Percentiles rank a stretch among this genome's conserved stretches.
Evolutionary conservation across 2,329 filamentous ascomycete species (phyloP).

Genomic region (Arthrobotrys iridis): DNA sequence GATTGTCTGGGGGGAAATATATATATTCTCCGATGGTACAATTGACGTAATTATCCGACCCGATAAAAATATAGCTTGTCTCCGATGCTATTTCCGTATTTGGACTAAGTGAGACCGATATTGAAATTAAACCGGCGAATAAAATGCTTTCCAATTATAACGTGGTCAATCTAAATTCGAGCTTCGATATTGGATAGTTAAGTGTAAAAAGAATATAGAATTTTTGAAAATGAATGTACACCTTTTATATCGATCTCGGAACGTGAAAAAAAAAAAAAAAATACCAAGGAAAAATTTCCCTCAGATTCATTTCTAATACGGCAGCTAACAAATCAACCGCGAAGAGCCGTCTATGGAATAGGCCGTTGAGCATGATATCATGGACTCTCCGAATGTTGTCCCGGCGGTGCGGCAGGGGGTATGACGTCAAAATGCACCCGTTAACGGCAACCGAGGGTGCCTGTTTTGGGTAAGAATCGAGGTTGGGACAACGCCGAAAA

Average conservation of each 20-base stretch:
- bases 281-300: too few species aligned
- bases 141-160: not conserved
- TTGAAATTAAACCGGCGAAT: not conserved
- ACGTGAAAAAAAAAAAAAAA: too few species aligned
- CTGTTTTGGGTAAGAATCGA: not conserved
- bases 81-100: conserved; percentile 8
- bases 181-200: too few species aligned
- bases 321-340: not conserved
- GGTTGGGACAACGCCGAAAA: not conserved
- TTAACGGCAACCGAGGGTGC: not conserved
- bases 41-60: conserved; percentile 1
- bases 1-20: not conserved
- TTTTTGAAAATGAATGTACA: too few species aligned
- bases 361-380: conserved; percentile 12
- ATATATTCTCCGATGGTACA: not conserved
- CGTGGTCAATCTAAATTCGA: too few species aligned
- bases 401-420: not conserved
- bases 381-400: conserved; percentile 4
- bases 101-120: too few species aligned
- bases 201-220: too few species aligned
- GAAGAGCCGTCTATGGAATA: too few species aligned
- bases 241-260: too few species aligned
- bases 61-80: not conserved
- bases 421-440: conserved; percentile 12
- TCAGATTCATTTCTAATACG: too few species aligned